Percentiles rank a stretch among this genome's conserved stretches.
phyloP scores from a whole-genome alignment of 2,329 filamentous ascomycete genomes.

The Aspergillus terreus region DNA sequence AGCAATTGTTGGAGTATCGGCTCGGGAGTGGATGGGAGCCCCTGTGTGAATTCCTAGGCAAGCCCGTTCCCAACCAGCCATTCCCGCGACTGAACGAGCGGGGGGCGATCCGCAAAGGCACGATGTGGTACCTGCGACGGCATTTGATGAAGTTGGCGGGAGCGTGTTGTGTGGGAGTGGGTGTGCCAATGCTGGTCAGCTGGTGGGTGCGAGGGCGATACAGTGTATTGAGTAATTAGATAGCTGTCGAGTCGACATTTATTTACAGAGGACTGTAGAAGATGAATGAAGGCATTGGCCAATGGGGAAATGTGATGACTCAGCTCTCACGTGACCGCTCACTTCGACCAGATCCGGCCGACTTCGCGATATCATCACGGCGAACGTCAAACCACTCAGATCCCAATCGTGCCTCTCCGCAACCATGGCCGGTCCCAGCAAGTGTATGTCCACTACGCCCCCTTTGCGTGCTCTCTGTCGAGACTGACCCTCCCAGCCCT shows the following conservation, averaged over 20 bases:
- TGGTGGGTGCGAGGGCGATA: too few relatives aligned
- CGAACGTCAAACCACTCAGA: background rate
- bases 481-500: conserved; percentile 45
- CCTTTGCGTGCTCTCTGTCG: background rate
- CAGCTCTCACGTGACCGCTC: conserved; percentile 5
- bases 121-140: too few relatives aligned
- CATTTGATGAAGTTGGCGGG: too few relatives aligned
- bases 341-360: conserved; percentile 1
- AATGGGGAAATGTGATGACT: background rate
- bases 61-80: conserved; percentile 6
- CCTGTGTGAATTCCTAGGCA: conserved; percentile 45
- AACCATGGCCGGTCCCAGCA: conserved; percentile 51
- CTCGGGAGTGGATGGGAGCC: conserved; percentile 46
- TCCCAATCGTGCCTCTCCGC: conserved; percentile 13
- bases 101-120: background rate
- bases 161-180: too few relatives aligned
- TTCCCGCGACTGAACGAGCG: conserved; percentile 7
- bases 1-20: conserved; percentile 44
- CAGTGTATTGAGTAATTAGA: too few relatives aligned
- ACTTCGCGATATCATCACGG: background rate
- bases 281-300: too few relatives aligned
- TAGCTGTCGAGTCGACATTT: too few relatives aligned
- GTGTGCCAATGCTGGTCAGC: too few relatives aligned
- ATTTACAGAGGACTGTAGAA: too few relatives aligned
- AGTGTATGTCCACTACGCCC: conserved; percentile 32